Base-by-base conservation (phyloP, 345 rosid genomes). In the Citrus sinensis region DNA sequence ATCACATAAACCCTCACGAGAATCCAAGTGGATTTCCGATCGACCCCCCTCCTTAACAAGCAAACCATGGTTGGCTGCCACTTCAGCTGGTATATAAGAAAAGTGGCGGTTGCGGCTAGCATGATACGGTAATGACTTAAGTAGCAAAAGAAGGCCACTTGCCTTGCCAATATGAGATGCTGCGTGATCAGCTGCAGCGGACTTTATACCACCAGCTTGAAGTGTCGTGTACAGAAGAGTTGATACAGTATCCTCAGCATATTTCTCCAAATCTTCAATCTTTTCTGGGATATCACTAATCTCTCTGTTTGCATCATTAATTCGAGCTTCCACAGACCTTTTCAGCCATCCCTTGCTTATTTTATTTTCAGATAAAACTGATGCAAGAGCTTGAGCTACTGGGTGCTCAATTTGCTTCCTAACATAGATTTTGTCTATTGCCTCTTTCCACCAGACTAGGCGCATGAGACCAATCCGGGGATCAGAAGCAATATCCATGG, bases 131-230 rank as follows among this genome's bases (percentile, higher is more conserved):
- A 95, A 80, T 3, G 99, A 88, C 74, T 85, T 90, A 1, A 92
- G 94, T 39, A 95, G 86, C 83, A 92, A 86, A 51, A 92, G 92
- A 71, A 95, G 92, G 74, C 99, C 98, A 68, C 97, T 92, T 19
- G 97, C 99, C 82, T 95, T 95, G 60, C 98, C 98, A 25, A 92
- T 85, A 79, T 95, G 98, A 62, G 99, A 95, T 68, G 97, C 97
- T 3, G 91, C 97, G 22, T 93, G 99, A 80, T 95, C 98, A 1
- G 94, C 94, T 2, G 89, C 87, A 64, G 97, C 87, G 34, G 98
- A 92, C 75, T 75, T 88, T 66, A 93, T 87, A n/a, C 94, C 94
- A 0, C 96, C 96, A 16, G 94, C 93, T 90, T 95, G 94, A 59
- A 95, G 94, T 17, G 92, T 92, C 86, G 85, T 88, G 81, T 93